These are phyloP conservation scores for Sphagnum contortum DNA, from an alignment of 225 moss, liverwort and hornwort genomes.

Conservation along the genomic window DNA sequence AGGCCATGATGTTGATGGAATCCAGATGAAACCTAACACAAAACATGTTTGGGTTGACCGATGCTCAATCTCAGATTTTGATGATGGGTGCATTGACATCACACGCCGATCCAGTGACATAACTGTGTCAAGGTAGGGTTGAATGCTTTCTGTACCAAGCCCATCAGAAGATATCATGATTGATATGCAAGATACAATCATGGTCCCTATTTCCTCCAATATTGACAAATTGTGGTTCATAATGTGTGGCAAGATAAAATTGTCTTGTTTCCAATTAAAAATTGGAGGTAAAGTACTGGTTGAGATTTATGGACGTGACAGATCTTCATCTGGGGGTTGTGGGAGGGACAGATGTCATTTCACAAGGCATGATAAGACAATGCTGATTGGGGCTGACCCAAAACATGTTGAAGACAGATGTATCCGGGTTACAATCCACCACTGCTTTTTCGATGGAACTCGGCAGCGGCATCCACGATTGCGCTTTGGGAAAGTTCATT, in stretches of 20 bases:
- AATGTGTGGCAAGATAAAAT: background rate
- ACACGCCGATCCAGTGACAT: slow-evolving; percentile 85
- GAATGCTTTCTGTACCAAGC: background rate
- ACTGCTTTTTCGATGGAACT: slow-evolving; percentile 87
- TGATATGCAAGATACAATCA: too few relatives aligned
- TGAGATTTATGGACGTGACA: background rate
- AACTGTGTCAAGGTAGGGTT: slow-evolving; percentile 74
- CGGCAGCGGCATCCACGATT: slow-evolving; percentile 87
- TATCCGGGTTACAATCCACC: slow-evolving; percentile 92
- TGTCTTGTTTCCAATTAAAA: background rate
- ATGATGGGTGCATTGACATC: slow-evolving; percentile 93
- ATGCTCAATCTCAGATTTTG: slow-evolving; percentile 89
- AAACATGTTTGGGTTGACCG: slow-evolving; percentile 95
- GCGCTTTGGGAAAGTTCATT: slow-evolving; percentile 93
- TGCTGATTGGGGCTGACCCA: slow-evolving; percentile 91
- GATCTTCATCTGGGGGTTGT: background rate
- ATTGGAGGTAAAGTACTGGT: too few relatives aligned
- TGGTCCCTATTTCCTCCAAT: too few relatives aligned
- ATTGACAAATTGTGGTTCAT: background rate
- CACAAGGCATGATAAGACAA: slow-evolving; percentile 79
- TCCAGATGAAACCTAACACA: slow-evolving; percentile 88
- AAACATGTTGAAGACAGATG: slow-evolving; percentile 71
- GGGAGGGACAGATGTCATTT: slow-evolving; percentile 67
- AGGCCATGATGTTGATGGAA: slow-evolving; percentile 89
- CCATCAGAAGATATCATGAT: too few relatives aligned